These are phyloP conservation scores for Nepenthes alata DNA, from an alignment of 179 eudicot genomes.

Conservation along the genomic window DNA sequence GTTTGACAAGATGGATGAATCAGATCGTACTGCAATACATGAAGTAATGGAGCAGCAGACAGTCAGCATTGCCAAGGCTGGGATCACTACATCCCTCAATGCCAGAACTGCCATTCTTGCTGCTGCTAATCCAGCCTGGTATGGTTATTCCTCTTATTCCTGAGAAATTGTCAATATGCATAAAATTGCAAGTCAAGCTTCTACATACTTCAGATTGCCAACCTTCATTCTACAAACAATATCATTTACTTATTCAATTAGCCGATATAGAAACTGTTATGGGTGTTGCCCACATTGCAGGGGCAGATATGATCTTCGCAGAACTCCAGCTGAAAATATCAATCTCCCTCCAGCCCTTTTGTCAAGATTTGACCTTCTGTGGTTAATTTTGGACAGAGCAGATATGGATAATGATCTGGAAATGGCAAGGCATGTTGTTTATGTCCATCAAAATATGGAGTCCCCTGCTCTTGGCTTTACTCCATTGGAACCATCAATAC, in stretches of 20 bases:
- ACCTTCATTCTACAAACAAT: neutral
- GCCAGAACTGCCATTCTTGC: conserved; percentile 99
- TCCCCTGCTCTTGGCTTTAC: conserved; percentile 94
- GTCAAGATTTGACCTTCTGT: conserved; percentile 93
- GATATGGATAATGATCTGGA: conserved; percentile 99
- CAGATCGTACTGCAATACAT: conserved; percentile 93
- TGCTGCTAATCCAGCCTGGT: conserved; percentile 99
- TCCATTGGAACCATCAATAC: conserved; percentile 83
- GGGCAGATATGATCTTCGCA: conserved; percentile 96
- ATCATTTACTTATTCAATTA: neutral
- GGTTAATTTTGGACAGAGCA: conserved; percentile 91
- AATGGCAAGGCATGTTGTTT: conserved; percentile 92
- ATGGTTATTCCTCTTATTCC: conserved; percentile 6
- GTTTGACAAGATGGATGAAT: conserved; percentile 99
- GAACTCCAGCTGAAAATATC: conserved; percentile 98
- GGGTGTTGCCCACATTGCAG: conserved; percentile 26
- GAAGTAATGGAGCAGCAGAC: conserved; percentile 99
- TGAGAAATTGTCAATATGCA: neutral
- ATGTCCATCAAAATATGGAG: conserved; percentile 88
- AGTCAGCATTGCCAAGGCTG: conserved; percentile 98
- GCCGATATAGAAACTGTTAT: neutral
- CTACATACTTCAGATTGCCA: neutral
- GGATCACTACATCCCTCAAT: conserved; percentile 91
- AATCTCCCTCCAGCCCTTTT: conserved; percentile 98
- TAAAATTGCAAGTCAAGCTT: neutral